Base-by-base conservation (phyloP, 176 grass and related monocot genomes). In the Carex myosuroides region DNA sequence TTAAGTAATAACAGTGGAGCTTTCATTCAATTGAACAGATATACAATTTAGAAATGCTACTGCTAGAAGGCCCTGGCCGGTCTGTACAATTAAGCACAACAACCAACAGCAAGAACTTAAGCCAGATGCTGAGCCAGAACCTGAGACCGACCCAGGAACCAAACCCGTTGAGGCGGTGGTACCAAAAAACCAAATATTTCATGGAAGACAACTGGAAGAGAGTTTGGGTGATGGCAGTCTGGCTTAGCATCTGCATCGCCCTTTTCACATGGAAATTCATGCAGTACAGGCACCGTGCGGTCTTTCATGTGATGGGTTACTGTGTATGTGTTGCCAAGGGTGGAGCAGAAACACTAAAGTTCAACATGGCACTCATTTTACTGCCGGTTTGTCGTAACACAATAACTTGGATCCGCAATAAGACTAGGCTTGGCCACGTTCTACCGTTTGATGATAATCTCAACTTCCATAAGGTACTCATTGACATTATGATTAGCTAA, bases 311-410 rank as follows among this genome's bases (percentile, higher is more conserved):
- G 30, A 99, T 99, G 97, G 97, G 97, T 10, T 99, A 96, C 87
- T 99, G 97, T 84, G 97, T 99, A 48, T 99, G 97, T 89, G 86
- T 89, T 4, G 97, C 97, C 73, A 99, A 99, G 79, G 97, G 97
- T 77, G 97, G 88, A 67, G 97, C 97, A 16, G 97, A 99, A 87
- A 99, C 93, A 80, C 89, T 99, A 60, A 99, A 99, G 87, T 99
- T 99, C 85, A 99, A 99, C 87, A 96, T 99, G 97, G 97, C 97
- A 37, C 87, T 99, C 17, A 92, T 99, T 84, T 87, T 99, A 13
- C 91, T 99, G 3, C 97, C 97, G 0, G 93, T 99, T 4, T 99
- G 93, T 92, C 93, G 97, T n/a, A 99, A 99, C 93, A 94, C 97
- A 76, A 90, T 99, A 88, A 99, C 97, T 11, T 99, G 97, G 97